Conservation (phyloP, 257 asterid species). For the Solanum rostratum region DNA sequence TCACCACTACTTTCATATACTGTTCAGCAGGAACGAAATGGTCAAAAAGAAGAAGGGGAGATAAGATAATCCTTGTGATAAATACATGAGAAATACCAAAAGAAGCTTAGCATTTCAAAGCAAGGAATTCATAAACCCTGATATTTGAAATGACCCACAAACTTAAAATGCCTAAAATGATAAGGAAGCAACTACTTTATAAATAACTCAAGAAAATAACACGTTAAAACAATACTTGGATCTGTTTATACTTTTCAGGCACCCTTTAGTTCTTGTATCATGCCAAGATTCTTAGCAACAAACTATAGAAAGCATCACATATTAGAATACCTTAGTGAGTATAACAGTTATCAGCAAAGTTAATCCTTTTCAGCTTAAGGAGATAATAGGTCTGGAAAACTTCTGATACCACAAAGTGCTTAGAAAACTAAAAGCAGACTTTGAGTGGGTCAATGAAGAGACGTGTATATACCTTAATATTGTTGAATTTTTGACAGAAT, state of each 20-base stretch:
- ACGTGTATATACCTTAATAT: not conserved
- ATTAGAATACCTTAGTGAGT: not conserved
- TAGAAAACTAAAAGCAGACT: not conserved
- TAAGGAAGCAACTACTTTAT: not conserved
- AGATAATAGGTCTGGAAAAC: not conserved
- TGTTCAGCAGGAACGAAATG: not conserved
- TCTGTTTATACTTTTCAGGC: not conserved
- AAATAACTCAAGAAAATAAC: not conserved
- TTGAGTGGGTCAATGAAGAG: not conserved
- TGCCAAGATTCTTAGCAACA: not conserved
- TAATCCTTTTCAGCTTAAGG: not conserved
- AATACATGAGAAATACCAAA: not conserved
- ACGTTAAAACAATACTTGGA: not conserved
- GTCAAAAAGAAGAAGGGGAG: not conserved
- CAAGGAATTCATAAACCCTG: not conserved
- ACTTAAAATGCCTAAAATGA: not conserved
- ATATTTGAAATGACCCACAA: not conserved
- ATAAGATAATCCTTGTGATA: not conserved
- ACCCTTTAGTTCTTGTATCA: not conserved
- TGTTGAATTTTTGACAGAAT: not conserved
- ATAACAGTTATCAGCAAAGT: not conserved
- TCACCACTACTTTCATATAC: not conserved
- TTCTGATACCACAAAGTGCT: not conserved
- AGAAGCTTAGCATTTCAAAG: not conserved
- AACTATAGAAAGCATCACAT: not conserved